A percentile compares a stretch with the other conserved stretches of the same genome.
These are phyloP conservation scores for Remersonia thermophila DNA, from an alignment of 2,329 filamentous ascomycete genomes.

Conservation along the genomic window DNA sequence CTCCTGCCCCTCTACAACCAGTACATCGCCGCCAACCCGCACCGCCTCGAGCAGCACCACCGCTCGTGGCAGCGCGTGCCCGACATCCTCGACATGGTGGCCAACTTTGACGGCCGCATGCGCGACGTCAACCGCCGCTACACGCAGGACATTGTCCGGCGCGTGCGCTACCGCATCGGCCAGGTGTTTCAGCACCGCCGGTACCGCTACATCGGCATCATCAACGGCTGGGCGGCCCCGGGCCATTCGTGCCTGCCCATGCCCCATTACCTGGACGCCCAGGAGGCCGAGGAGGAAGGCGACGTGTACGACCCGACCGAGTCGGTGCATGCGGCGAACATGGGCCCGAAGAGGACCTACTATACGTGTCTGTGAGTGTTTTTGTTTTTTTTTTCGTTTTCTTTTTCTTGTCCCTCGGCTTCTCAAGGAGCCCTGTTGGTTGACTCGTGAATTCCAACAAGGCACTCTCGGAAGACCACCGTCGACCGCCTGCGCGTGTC, in stretches of 20 bases:
- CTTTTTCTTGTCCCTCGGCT: too few relatives aligned
- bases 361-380: constrained; percentile 74
- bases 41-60: constrained; percentile 18
- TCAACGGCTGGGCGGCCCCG: constrained; percentile 70
- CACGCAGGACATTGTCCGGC: constrained; percentile 23
- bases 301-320: constrained; percentile 24
- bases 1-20: constrained; percentile 49
- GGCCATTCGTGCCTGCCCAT: constrained; percentile 17
- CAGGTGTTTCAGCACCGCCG: constrained; percentile 74
- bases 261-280: constrained; percentile 17
- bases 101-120: constrained; percentile 31
- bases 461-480: constrained; percentile 37
- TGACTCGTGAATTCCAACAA: too few relatives aligned
- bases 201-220: constrained; percentile 67
- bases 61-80: constrained; percentile 25
- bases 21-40: constrained; percentile 19
- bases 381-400: not conserved
- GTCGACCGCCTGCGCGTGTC: constrained; percentile 60
- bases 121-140: constrained; percentile 24
- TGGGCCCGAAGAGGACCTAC: constrained; percentile 56
- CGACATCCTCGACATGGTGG: constrained; percentile 28
- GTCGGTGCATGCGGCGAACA: constrained; percentile 33
- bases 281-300: constrained; percentile 37
- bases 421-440: too few relatives aligned
- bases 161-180: constrained; percentile 58